phyloP scores from a whole-genome alignment of 306 rosid genomes.

The Lathyrus oleraceus region DNA sequence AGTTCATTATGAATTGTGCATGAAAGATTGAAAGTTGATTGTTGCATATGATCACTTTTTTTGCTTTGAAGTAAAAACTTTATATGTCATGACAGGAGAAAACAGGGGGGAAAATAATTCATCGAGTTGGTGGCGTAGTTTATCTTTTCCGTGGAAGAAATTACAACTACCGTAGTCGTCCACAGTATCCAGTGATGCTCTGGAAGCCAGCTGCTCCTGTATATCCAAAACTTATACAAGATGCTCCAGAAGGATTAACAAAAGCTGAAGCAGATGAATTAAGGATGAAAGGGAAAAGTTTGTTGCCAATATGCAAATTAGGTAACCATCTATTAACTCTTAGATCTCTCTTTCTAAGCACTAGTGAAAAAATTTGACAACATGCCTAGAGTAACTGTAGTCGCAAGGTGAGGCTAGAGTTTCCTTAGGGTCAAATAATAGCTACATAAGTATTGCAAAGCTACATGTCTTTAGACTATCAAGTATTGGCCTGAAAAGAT shows the following conservation, averaged over 20 bases:
- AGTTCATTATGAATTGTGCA: not conserved
- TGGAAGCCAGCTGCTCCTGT: slow-evolving; percentile 99
- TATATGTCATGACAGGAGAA: slow-evolving; percentile 61
- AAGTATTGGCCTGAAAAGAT: not conserved
- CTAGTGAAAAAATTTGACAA: slow-evolving; percentile 16
- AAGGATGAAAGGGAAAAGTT: slow-evolving; percentile 64
- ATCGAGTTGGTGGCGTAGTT: slow-evolving; percentile 78
- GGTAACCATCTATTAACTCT: slow-evolving; percentile 47
- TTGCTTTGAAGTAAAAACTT: slow-evolving; percentile 20
- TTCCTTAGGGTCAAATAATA: slow-evolving; percentile 26
- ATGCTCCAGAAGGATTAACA: slow-evolving; percentile 88
- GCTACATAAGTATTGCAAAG: not conserved
- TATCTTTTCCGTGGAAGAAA: slow-evolving; percentile 94
- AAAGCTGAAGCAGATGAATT: slow-evolving; percentile 73
- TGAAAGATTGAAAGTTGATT: slow-evolving; percentile 11
- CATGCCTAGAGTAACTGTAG: slow-evolving; percentile 27
- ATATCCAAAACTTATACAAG: slow-evolving; percentile 93
- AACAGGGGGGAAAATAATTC: slow-evolving; percentile 85
- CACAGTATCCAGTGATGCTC: slow-evolving; percentile 93
- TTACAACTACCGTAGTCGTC: slow-evolving; percentile 75
- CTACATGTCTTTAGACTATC: not conserved
- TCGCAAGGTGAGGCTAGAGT: slow-evolving; percentile 34
- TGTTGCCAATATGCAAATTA: slow-evolving; percentile 91
- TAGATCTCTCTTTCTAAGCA: slow-evolving; percentile 9
- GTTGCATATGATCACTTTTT: slow-evolving; percentile 5